Evolutionary conservation across 2,329 filamentous ascomycete species (phyloP).

Genomic region (Fusarium napiforme): DNA sequence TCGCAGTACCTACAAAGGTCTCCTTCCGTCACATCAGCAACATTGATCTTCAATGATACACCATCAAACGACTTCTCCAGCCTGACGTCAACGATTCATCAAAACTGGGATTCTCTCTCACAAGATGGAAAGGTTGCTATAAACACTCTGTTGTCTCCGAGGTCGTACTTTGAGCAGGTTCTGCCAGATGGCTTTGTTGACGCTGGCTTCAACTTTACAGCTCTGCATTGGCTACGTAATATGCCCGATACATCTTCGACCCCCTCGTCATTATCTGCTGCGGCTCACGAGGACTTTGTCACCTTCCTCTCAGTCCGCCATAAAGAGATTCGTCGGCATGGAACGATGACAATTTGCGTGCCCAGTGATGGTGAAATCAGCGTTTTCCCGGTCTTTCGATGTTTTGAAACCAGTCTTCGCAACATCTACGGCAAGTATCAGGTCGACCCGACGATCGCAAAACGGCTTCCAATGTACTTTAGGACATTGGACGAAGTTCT

Average conservation of each 20-base stretch:
- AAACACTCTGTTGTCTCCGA: background rate
- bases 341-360: background rate
- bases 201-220: background rate
- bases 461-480: background rate
- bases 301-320: background rate
- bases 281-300: background rate
- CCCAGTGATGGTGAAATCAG: background rate
- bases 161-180: background rate
- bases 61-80: background rate
- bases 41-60: background rate
- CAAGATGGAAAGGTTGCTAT: background rate
- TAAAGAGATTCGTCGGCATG: background rate
- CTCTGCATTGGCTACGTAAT: background rate
- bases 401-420: background rate
- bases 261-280: fast-evolving
- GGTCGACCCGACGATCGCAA: background rate
- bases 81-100: background rate
- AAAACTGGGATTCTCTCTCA: background rate
- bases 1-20: background rate
- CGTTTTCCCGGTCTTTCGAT: background rate
- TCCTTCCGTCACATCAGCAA: background rate
- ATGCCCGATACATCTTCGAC: background rate
- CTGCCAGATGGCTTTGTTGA: background rate
- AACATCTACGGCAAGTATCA: background rate
- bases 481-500: fast-evolving